These are phyloP conservation scores for Phytophthora pini DNA, from an alignment of 352 stramenopile species.

Conservation along the genomic window DNA sequence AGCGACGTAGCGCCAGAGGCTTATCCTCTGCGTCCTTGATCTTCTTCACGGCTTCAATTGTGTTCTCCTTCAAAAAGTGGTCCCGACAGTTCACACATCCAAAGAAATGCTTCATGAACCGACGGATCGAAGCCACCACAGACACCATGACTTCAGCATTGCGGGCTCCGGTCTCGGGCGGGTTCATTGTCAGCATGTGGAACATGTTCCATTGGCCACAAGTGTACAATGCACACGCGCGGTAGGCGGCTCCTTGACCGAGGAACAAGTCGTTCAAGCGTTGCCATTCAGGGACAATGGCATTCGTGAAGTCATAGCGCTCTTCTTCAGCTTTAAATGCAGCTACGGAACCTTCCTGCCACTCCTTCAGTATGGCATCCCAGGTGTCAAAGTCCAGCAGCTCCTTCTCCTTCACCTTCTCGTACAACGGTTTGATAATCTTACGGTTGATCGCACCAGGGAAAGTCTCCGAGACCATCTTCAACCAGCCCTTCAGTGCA, in stretches of 20 bases:
- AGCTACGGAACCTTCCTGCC: constrained; percentile 58
- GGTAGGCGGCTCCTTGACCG: constrained; percentile 69
- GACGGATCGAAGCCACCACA: constrained; percentile 76
- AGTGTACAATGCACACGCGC: constrained; percentile 79
- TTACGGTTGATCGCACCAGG: constrained; percentile 77
- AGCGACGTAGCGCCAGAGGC: constrained; percentile 66
- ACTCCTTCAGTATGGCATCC: constrained; percentile 65
- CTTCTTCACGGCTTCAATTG: constrained; percentile 66
- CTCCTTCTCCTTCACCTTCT: constrained; percentile 54
- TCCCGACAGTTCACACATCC: constrained; percentile 79
- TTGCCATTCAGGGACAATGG: constrained; percentile 70
- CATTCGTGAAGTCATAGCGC: constrained; percentile 57
- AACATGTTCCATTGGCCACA: constrained; percentile 90
- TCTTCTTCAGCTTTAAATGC: constrained; percentile 66
- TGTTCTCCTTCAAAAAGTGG: constrained; percentile 84
- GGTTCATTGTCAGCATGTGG: constrained; percentile 87
- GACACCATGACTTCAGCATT: constrained; percentile 65
- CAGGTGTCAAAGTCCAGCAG: constrained; percentile 79
- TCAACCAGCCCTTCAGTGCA: constrained; percentile 81
- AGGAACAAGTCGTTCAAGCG: constrained; percentile 66
- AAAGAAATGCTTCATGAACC: constrained; percentile 89
- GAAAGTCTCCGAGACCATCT: constrained; percentile 75
- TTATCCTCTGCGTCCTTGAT: constrained; percentile 77
- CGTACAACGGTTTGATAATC: constrained; percentile 59
- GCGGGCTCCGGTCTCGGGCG: constrained; percentile 42